Base-by-base conservation (phyloP, 2,329 filamentous ascomycete genomes). In the Aspergillus texensis region DNA sequence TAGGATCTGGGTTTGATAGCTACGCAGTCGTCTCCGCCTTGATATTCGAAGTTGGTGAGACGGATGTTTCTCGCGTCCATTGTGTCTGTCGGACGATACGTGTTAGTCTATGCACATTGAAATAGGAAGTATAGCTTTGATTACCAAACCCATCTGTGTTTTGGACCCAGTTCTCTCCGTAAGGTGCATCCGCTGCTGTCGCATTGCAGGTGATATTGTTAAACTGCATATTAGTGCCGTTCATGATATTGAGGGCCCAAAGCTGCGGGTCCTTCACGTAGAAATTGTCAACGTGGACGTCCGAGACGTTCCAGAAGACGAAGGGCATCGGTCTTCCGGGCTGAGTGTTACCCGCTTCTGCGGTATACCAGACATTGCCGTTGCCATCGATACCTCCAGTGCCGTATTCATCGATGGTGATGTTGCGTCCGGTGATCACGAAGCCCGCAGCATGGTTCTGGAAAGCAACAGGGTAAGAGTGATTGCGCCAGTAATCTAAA, bases 1-100 rank as follows among this genome's bases (percentile, higher is more conserved):
- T 86, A 83, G 62, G 86, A 88, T 75, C 90, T 82, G 48, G 84
- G 81, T 76, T 91, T 92, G 65, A 83, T 81, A 46, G 84, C 84
- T 30, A 88, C 83, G 75, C 90, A 92, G 61, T 85, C 78, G 71
- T 84, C 89, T 69, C 88, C 84, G 11, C 85, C 85, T 74, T 85
- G 83, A 67, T 85, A 87, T 6, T 78, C 74, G 58, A 86, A 81
- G 62, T 85, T 84, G 4, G 75, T 81, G 6, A 87, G 76, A 8
- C 72, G 73, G 54, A 87, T 75, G 64, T 86, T 84, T 10, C 75
- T 67, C 1, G 78, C 79, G 65, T 87, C 84, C 84, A 86, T 86
- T 32, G 50, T 53, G 16, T 19, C 50, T 28, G 19, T n/a, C 16
- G 6, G 19, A 41, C 16, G 19, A 41, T 19, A 41, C 6, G 8